Base-by-base conservation (phyloP, 148 eudicot genomes). In the Diospyros kaki region DNA sequence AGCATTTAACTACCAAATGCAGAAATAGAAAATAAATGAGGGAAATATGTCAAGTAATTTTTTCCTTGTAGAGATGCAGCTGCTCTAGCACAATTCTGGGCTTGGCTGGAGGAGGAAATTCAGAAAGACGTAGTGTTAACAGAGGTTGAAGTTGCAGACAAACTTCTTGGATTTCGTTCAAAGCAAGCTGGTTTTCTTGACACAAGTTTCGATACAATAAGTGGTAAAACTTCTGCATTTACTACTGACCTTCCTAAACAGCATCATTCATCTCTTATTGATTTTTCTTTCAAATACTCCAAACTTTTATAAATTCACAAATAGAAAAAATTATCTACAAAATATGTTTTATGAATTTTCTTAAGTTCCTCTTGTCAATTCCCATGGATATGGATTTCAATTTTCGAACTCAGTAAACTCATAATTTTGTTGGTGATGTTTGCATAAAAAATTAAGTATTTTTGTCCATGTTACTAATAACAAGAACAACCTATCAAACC, bases 181-280 rank as follows among this genome's bases (percentile, higher is more conserved):
- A 82, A 79, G 73, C 93, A 95, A 82, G 96, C 86, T 77, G 97
- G 97, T 76, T 95, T 95, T 84, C 2, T 92, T 66, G 99, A 85
- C 74, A 92, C 97, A 64, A 95, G 99, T 81, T 95, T 95, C 63
- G 96, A 92, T 66, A 95, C 99, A 64, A 95, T 95, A 72, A 95
- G 98, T 76, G 98, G 98, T 95, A 90, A 61, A 51, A 56, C 65
- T 58, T 69, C 60, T 63, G 67, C 43, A 11, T 40, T 64, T 9
- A 41, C 45, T 6, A 73, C 15, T 66, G 41, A 58, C 50, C 28
- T 28, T 28, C 28, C 28, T 28, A 28, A 28, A 28, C 28, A 28
- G 28, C 28, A 28, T 28, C 28, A 28, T 28, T 28, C 28, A 28
- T 28, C 28, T 28, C 28, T 28, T 28, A 28, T 28, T 28, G 28